Conservation (phyloP, 2,329 filamentous ascomycete genomes). For the Pseudogymnoascus sp. region DNA sequence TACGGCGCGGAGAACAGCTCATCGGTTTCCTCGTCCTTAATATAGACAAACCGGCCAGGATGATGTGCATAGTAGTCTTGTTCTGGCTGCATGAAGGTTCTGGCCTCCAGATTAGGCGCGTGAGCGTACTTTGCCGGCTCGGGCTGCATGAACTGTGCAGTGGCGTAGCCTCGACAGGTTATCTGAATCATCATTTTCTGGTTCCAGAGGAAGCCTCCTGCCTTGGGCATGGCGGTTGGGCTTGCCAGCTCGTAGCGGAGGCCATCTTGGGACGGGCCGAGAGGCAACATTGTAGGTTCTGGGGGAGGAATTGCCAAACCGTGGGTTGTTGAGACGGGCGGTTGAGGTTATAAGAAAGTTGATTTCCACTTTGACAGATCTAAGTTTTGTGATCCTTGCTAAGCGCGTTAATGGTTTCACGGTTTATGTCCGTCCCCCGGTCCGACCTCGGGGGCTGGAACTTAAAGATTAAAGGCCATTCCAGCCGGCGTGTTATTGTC, state of each 20-base stretch:
- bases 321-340: background rate
- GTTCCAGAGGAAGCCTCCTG: constrained; percentile 50
- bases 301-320: background rate
- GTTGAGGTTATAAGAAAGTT: constrained; percentile 8
- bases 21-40: constrained; percentile 46
- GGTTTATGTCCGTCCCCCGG: background rate
- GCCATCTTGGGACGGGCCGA: constrained; percentile 35
- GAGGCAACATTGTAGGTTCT: background rate
- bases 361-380: background rate
- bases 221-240: constrained; percentile 48
- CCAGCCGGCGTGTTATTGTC: background rate
- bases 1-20: constrained; percentile 47
- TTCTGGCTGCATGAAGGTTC: constrained; percentile 54
- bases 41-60: constrained; percentile 49
- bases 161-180: constrained; percentile 50
- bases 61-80: constrained; percentile 51
- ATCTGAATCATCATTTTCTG: constrained; percentile 54
- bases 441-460: background rate
- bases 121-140: constrained; percentile 53
- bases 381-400: constrained; percentile 6
- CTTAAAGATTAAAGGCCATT: background rate
- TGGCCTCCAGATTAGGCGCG: constrained; percentile 48
- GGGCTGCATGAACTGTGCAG: constrained; percentile 52
- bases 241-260: constrained; percentile 47
- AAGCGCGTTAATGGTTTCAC: constrained; percentile 2